phyloP scores from a whole-genome alignment of 2,329 filamentous ascomycete species.

The Pseudocercospora vitis region DNA sequence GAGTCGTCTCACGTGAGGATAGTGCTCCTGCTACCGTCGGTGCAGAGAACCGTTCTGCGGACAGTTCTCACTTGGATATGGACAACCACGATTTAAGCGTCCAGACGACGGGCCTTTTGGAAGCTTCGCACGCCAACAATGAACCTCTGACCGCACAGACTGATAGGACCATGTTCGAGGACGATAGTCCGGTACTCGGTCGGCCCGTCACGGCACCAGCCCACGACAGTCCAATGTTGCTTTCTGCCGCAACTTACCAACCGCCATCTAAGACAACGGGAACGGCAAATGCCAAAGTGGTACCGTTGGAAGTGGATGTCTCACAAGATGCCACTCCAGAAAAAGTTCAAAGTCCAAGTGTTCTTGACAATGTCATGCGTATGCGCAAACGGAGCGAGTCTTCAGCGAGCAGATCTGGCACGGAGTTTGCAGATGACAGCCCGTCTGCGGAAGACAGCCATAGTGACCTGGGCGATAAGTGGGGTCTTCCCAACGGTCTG shows the following conservation, averaged over 20 bases:
- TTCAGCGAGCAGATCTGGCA: slow-evolving; percentile 31
- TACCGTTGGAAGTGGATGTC: slow-evolving; percentile 19
- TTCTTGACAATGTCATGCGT: slow-evolving; percentile 37
- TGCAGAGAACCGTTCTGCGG: slow-evolving; percentile 14
- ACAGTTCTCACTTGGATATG: slow-evolving; percentile 1
- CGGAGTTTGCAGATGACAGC: slow-evolving; percentile 38
- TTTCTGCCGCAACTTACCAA: slow-evolving; percentile 32
- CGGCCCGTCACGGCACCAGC: slow-evolving; percentile 40
- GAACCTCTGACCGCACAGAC: slow-evolving; percentile 39
- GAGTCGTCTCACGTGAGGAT: slow-evolving; percentile 17
- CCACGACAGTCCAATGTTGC: slow-evolving; percentile 21
- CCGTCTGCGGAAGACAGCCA: slow-evolving; percentile 29
- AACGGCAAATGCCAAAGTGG: slow-evolving; percentile 11
- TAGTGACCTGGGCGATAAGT: slow-evolving; percentile 30
- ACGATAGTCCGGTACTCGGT: slow-evolving; percentile 66
- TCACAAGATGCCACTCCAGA: slow-evolving; percentile 17
- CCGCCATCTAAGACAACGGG: slow-evolving; percentile 15
- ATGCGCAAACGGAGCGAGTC: slow-evolving; percentile 37
- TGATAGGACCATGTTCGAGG: slow-evolving; percentile 46
- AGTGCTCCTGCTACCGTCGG: slow-evolving; percentile 49
- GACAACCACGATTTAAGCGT: slow-evolving; percentile 28
- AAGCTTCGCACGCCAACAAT: slow-evolving; percentile 18
- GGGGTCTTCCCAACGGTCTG: slow-evolving; percentile 28
- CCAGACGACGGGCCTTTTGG: slow-evolving; percentile 27
- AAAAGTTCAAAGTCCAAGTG: slow-evolving; percentile 29